phyloP scores from a whole-genome alignment of 2,329 filamentous ascomycete species.

The Chrysoporthe cubensis region DNA sequence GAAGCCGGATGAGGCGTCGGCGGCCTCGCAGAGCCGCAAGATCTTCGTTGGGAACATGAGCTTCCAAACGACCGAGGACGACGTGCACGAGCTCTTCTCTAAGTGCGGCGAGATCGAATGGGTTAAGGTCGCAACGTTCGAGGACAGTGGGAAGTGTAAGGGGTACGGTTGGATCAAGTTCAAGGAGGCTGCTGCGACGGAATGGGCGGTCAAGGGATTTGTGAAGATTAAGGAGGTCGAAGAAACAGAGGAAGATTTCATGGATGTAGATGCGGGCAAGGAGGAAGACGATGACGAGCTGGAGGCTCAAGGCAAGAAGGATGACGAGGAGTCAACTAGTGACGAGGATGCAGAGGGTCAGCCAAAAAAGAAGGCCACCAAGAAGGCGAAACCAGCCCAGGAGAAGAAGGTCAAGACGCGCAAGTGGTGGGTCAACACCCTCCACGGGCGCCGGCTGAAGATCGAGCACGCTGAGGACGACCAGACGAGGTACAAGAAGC shows the following conservation, averaged over 20 bases:
- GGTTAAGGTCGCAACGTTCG: constrained; percentile 90
- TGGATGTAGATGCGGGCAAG: constrained; percentile 50
- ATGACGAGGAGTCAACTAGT: constrained; percentile 39
- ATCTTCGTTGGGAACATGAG: constrained; percentile 91
- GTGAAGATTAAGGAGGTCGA: constrained; percentile 70
- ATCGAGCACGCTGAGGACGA: constrained; percentile 95
- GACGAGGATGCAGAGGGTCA: constrained; percentile 34
- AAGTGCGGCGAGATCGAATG: constrained; percentile 83
- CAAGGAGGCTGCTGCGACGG: constrained; percentile 74
- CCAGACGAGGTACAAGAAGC: constrained; percentile 87
- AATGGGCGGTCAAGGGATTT: constrained; percentile 79
- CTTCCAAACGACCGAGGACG: constrained; percentile 81
- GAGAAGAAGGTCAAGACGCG: constrained; percentile 61
- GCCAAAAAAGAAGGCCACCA: constrained; percentile 13
- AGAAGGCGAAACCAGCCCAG: constrained; percentile 40
- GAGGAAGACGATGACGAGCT: constrained; percentile 47
- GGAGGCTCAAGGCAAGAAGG: constrained; percentile 39
- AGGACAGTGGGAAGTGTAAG: constrained; percentile 97
- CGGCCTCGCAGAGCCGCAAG: constrained; percentile 59
- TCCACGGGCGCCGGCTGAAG: constrained; percentile 79
- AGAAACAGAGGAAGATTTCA: constrained; percentile 65
- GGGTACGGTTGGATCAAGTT: constrained; percentile 97
- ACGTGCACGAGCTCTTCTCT: constrained; percentile 77
- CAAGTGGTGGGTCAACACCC: constrained; percentile 84
- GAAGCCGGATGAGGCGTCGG: constrained; percentile 38